These are phyloP conservation scores for Eimeria praecox DNA, from an alignment of 169 alveolate genomes.

Conservation along the genomic window DNA sequence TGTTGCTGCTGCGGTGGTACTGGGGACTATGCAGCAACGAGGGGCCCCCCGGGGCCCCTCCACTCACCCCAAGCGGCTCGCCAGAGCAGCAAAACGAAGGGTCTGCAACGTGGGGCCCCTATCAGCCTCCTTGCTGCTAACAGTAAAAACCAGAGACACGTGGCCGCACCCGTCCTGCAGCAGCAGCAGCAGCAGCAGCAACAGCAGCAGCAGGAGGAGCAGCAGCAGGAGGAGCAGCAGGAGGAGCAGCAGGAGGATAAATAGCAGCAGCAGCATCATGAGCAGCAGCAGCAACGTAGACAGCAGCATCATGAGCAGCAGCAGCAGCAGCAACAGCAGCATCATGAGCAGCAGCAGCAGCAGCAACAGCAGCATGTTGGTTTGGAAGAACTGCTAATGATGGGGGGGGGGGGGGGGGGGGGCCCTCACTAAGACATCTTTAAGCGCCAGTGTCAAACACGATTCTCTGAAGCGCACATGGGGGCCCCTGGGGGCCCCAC, in stretches of 20 bases:
- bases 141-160: conserved; percentile 50
- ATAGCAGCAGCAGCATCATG: neutral
- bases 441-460: conserved; percentile 8
- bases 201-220: neutral
- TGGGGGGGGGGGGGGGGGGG: too few species aligned
- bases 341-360: neutral
- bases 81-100: conserved; percentile 48
- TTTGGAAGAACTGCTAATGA: too few species aligned
- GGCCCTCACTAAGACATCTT: conserved; percentile 36
- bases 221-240: neutral
- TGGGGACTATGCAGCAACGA: too few species aligned
- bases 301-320: neutral
- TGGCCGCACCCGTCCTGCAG: conserved; percentile 67
- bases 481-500: conserved; percentile 37
- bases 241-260: neutral
- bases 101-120: conserved; percentile 43
- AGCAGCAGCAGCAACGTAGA: neutral
- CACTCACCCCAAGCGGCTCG: conserved; percentile 23
- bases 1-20: neutral
- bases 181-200: conserved; percentile 18
- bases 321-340: neutral
- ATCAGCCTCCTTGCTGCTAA: conserved; percentile 42
- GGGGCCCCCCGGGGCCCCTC: neutral
- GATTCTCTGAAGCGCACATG: conserved; percentile 55
- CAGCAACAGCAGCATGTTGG: neutral